Base-by-base conservation (phyloP, 768 basidiomycete genomes). In the Kockovaella imperatae region DNA sequence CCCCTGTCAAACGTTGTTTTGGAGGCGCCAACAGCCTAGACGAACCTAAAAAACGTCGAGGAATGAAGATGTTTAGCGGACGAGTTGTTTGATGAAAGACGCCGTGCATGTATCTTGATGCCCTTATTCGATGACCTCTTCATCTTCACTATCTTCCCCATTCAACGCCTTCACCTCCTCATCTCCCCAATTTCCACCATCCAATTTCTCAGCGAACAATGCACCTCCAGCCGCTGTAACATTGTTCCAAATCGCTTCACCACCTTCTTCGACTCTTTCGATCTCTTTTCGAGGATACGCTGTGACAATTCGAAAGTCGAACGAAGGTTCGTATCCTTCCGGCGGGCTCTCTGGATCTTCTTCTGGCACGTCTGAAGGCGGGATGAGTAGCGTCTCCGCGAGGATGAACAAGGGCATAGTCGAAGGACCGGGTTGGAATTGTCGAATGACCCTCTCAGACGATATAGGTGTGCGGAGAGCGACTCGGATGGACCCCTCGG, bases 341-440 rank as follows among this genome's bases (percentile, higher is more conserved):
- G 67, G 54, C 4, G 69, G 60, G 2, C 34, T 5, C 23, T 56
- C 57, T 5, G 59, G 58, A 45, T 63, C 67, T 1, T 30, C 13
- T 4, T 41, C 49, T 5, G 54, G 50, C 1, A 18, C 10, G n/a
- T 57, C 42, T 3, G 26, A 17, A 0, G 42, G 20, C 20, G 60
- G 57, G 13, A 67, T 53, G 15, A 71, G 49, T 7, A 71, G 56
- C 2, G 67, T 69, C 31, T 71, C 69, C 11, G 64, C 65, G 48
- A 54, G 68, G 14, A 67, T 49, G 53, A 59, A 70, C 0, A 68
- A 49, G 3, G 24, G 36, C 29, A 47, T 39, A 14, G 62, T 62
- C 11, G 60, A 59, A 8, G 26, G 15, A 24, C 21, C 18, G 1
- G 54, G 47, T 13, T 40, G 31, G 45, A 70, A 68, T 4, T 47